Evolutionary conservation across 75 land plant species (phyloP), one percentile per base, ranked within the genome.

Genomic region (Cunninghamia lanceolata): DNA sequence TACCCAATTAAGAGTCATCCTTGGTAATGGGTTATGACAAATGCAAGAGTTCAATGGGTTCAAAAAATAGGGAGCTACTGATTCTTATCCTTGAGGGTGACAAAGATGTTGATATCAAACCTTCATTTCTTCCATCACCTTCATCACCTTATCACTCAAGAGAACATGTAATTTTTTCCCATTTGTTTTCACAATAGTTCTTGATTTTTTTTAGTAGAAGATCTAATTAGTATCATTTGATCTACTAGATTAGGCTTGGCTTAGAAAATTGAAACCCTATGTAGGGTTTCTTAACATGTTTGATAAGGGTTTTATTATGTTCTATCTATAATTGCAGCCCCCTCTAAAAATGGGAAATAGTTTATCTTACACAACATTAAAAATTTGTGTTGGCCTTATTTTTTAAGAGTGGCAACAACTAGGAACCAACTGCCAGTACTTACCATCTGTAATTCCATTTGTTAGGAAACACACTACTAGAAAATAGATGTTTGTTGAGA

Each of bases 21-120:
- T 19, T 47, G 52, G 39, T 82, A 85, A 73, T 82, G 87, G 89
- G 87, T 17, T 87, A 75, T n/a, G 84, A 74, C 8, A 83, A 28
- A 36, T 88, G 81, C 80, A 30, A 47, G 85, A 74, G 39, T 36
- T 15, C 83, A 76, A 88, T 88, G 90, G 87, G 83, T 39, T 83
- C 86, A 32, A 80, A 88, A 82, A 95, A 95, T 85, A 92, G 95
- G 66, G 96, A 95, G 92, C 90, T 93, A 63, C 91, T 95, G 38
- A 94, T 94, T 42, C 93, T 90, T 0, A 93, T 86, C 13, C 84
- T 87, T 19, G 89, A 85, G 52, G 91, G 85, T 3, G 93, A 93
- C 38, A 88, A 36, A 50, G 88, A 88, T 45, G 84, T 91, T 73
- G 88, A 91, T 76, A 81, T 47, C 77, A 76, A 87, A 76, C 87